Percentiles rank a stretch among this genome's conserved stretches.
phyloP scores from a whole-genome alignment of 768 basidiomycete genomes.

The Cubamyces sp. region DNA sequence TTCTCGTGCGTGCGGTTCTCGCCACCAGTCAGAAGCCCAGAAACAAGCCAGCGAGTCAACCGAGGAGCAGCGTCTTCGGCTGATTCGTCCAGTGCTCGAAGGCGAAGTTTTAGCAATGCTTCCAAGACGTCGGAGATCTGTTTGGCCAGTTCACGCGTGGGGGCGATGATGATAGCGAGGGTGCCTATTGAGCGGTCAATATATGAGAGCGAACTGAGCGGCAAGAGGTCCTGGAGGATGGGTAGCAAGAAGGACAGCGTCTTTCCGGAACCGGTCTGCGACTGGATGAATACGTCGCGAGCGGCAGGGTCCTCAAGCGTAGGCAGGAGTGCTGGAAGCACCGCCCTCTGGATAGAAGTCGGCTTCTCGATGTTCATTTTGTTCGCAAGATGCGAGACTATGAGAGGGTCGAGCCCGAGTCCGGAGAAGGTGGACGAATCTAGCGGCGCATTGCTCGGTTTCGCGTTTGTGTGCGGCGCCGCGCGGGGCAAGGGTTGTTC shows the following conservation, averaged over 20 bases:
- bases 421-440: conserved; percentile 80
- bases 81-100: conserved; percentile 59
- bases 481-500: conserved; percentile 17
- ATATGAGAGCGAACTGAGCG: conserved; percentile 85
- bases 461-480: neutral
- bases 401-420: conserved; percentile 81
- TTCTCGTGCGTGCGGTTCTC: conserved; percentile 95
- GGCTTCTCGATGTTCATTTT: conserved; percentile 88
- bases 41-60: conserved; percentile 90
- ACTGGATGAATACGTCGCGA: conserved; percentile 90
- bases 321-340: conserved; percentile 63
- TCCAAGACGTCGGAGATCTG: conserved; percentile 98
- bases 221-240: conserved; percentile 92
- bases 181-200: conserved; percentile 96
- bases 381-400: conserved; percentile 72
- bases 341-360: conserved; percentile 86
- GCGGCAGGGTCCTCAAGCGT: conserved; percentile 37
- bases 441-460: conserved; percentile 85
- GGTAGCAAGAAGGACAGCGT: conserved; percentile 93
- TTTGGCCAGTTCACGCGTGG: conserved; percentile 94
- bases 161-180: conserved; percentile 91
- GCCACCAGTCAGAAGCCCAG: conserved; percentile 93
- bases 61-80: conserved; percentile 49
- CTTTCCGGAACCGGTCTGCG: conserved; percentile 97
- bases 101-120: conserved; percentile 72